Evolutionary conservation across 495 filamentous ascomycete genomes (phyloP).

Genomic region (Talaromyces ruber): DNA sequence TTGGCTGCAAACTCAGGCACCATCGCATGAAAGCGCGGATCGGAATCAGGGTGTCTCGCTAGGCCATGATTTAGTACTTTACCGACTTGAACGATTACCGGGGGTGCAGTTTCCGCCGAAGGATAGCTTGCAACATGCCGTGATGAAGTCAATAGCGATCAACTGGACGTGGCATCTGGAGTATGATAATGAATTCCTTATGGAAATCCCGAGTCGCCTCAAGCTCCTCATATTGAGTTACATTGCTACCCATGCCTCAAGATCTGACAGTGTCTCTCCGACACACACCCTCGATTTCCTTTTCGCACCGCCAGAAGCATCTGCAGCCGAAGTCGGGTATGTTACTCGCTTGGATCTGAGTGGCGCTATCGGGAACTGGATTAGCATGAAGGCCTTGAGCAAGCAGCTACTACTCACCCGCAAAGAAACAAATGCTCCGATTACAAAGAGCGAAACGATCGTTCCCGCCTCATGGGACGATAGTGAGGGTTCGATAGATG

Average conservation of each 20-base stretch:
- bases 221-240: slow-evolving; percentile 57
- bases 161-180: slow-evolving; percentile 61
- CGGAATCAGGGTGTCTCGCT: not conserved
- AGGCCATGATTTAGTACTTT: slow-evolving; percentile 12
- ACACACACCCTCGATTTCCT: slow-evolving; percentile 25
- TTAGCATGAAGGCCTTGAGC: slow-evolving; percentile 51
- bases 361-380: slow-evolving; percentile 46
- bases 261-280: slow-evolving; percentile 13
- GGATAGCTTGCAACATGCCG: slow-evolving; percentile 46
- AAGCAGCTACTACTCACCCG: slow-evolving; percentile 37
- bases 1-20: slow-evolving; percentile 39
- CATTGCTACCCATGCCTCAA: slow-evolving; percentile 43
- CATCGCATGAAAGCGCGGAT: not conserved
- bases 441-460: slow-evolving; percentile 8
- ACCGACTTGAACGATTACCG: slow-evolving; percentile 35
- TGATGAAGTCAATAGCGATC: slow-evolving; percentile 52
- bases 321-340: slow-evolving; percentile 25
- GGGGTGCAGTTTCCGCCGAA: slow-evolving; percentile 31
- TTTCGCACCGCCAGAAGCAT: slow-evolving; percentile 12
- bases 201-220: slow-evolving; percentile 51
- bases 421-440: slow-evolving; percentile 7
- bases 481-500: slow-evolving; percentile 23
- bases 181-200: slow-evolving; percentile 60
- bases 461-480: slow-evolving; percentile 33
- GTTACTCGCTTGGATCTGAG: slow-evolving; percentile 58